Conservation (phyloP, 179 eudicot species). For the Vitellaria paradoxa region DNA sequence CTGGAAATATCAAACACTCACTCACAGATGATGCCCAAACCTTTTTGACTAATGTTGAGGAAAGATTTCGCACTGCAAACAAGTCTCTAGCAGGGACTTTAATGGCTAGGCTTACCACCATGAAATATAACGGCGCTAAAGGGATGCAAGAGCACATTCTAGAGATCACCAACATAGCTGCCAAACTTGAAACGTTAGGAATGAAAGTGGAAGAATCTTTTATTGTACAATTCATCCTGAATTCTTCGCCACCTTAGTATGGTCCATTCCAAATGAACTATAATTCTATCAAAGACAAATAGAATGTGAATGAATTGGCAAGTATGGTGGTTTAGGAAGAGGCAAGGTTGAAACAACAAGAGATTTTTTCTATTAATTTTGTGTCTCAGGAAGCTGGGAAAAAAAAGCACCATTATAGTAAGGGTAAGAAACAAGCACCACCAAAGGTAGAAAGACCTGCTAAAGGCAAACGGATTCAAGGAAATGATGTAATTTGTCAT, state of each 20-base stretch:
- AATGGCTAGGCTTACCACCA: constrained; percentile 4
- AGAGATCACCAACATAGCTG: neutral
- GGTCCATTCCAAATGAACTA: constrained; percentile 10
- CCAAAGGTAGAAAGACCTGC: neutral
- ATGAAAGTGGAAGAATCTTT: neutral
- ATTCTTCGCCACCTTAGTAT: constrained; percentile 2
- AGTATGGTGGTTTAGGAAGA: constrained; percentile 6
- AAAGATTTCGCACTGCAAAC: neutral
- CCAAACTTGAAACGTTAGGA: neutral
- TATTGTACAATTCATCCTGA: constrained; percentile 3
- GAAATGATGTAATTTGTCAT: neutral
- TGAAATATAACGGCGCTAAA: neutral
- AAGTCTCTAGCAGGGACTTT: neutral
- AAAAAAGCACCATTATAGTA: neutral
- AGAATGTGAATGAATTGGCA: constrained; percentile 4
- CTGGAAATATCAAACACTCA: no score
- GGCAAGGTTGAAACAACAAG: neutral
- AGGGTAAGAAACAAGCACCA: neutral
- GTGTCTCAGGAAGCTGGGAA: neutral
- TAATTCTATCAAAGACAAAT: neutral
- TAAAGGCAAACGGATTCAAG: neutral
- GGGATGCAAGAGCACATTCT: neutral
- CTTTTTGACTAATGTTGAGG: neutral
- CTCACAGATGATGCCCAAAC: neutral
- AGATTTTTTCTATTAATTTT: neutral